Base-by-base conservation (phyloP, 164 flowering plant species). In the Amborella trichopoda region DNA sequence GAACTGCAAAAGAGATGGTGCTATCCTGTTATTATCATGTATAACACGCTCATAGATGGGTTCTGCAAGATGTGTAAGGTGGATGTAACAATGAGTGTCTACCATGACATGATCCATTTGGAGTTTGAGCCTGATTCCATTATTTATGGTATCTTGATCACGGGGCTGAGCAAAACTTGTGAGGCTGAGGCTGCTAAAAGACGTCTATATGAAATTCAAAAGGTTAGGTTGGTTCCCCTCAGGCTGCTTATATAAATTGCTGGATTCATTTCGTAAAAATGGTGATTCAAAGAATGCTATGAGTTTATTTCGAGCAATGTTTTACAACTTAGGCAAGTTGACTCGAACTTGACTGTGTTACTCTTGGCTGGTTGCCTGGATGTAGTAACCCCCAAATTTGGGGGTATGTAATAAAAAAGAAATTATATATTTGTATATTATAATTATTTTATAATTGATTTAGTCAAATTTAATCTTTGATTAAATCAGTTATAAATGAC, bases 161-260 rank as follows among this genome's bases (percentile, higher is more conserved):
- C 68, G 44, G 89, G 86, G 27, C 58, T 80, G 32, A 74, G 89
- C 76, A 78, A 73, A 59, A 59, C 59, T 54, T 26, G 47, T 27
- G 50, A 69, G 76, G 34, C 75, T 49, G 69, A 50, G 40, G 16
- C 74, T 50, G 95, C 83, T 17, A 74, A 70, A 59, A 81, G 78
- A 41, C 22, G 80, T 23, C 58, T 86, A 18, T 4, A 28, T 33
- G 64, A 64, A 63, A 71, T 80, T 75, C 65, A 61, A 62, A 9
- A 44, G 80, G 76, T 21, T 52, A 41, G n/a, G n/a, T n/a, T 44
- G 44, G 28, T 50, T 86, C 86, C 40, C 50, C 64, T 19, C 43
- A 60, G 61, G 43, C 51, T 44, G 79, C 74, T 57, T 82, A 76
- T 57, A 76, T 49, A 26, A 63, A 17, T 27, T 86, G 54, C 59